Evolutionary conservation across 208 protist genomes (phyloP), one percentile per base, ranked within the genome.

Genomic region (Eutreptiella sp.): DNA sequence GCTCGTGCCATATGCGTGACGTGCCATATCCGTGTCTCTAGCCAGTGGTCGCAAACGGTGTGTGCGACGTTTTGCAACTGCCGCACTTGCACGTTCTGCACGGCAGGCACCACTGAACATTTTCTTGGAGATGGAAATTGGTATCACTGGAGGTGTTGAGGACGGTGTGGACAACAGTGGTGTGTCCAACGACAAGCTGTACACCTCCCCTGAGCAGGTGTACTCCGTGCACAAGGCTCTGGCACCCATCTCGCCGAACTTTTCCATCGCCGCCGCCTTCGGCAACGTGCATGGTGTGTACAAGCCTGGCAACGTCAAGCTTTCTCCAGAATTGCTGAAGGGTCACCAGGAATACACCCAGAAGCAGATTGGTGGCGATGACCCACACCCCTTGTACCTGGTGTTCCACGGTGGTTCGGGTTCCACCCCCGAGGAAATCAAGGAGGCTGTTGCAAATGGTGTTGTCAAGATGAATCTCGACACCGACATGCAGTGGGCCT

Each of bases 281-380:
- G 76, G 76, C 46, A 81, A 81, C 63, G 68, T 80, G 21, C 76
- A 81, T 57, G 76, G 76, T 52, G 76, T 81, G n/a, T 81, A 81
- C 69, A 73, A 63, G 23, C 70, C 72, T n/a, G 72, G 75, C 35
- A 80, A 79, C 53, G 73, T 81, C 46, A 53, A 75, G 27, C 76
- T 81, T 7, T 23, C 28, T 33, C 76, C 76, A 2, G 39, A 65
- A 24, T 70, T 81, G 36, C 68, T 81, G 16, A 50, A 63, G 38
- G 66, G 77, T 52, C 54, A 50, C 34, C 76, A 81, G 62, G 38
- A 27, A 16, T 76, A 75, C 67, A 64, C 79, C 46, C 14, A 42
- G 31, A 42, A 71, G 39, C 63, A 80, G 41, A 35, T 77, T 38
- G 67, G 50, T 43, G 26, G 1, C 33, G 35, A 60, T 27, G 54